A percentile compares a stretch with the other conserved stretches of the same genome.
Evolutionary conservation across 78 protist species (phyloP).

Genomic region (Corallochytrium limacisporum): DNA sequence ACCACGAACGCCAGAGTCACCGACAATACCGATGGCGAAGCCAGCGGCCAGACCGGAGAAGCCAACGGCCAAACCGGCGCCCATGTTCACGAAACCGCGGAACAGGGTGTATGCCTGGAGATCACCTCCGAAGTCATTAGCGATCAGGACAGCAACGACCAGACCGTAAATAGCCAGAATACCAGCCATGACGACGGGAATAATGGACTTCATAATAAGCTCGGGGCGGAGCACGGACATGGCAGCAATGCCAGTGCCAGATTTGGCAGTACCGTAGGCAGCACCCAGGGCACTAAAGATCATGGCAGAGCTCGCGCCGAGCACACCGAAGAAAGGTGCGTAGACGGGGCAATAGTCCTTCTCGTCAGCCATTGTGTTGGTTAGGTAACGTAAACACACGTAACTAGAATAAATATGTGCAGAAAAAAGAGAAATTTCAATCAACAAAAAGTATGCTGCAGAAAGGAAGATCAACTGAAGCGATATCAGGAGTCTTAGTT

Average conservation of each 20-base stretch:
- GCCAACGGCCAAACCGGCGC: constrained; percentile 92
- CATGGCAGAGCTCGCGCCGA: constrained; percentile 32
- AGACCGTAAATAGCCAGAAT: constrained; percentile 98
- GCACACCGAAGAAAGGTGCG: constrained; percentile 33
- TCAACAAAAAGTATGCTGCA: background rate
- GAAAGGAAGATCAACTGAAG: background rate
- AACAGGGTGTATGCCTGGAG: constrained; percentile 19
- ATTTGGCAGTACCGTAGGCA: constrained; percentile 99
- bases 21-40: constrained; percentile 76
- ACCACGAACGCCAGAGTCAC: constrained; percentile 87
- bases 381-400: too few relatives aligned
- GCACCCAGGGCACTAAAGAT: constrained; percentile 90
- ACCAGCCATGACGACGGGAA: constrained; percentile 98
- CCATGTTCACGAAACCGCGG: constrained; percentile 68
- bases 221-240: constrained; percentile 92
- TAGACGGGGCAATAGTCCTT: constrained; percentile 16
- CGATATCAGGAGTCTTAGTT: too few relatives aligned
- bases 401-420: too few relatives aligned
- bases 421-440: background rate
- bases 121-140: background rate
- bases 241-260: constrained; percentile 89
- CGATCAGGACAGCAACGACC: constrained; percentile 85
- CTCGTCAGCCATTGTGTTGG: background rate
- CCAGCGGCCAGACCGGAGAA: constrained; percentile 93
- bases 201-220: constrained; percentile 75